These are phyloP conservation scores for Vitis vinifera DNA, from an alignment of 164 flowering plant genomes.

Conservation along the genomic window ASM3070453v1 NC_081808.1:3309001-3309500, in stretches of 20 bases:
- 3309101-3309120: background rate
- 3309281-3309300: constrained; percentile 6
- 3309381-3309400: background rate
- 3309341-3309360: background rate
- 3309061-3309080: background rate
- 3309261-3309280: constrained; percentile 99
- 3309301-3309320: too few relatives aligned
- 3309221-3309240: constrained; percentile 85
- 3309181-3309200: constrained; percentile 80
- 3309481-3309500: constrained; percentile 97
- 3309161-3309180: constrained; percentile 77
- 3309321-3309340: background rate
- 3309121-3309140: background rate
- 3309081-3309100: background rate
- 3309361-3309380: background rate
- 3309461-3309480: constrained; percentile 92
- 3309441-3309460: constrained; percentile 79
- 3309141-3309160: constrained; percentile 38
- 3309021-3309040: background rate
- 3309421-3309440: background rate
- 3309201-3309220: constrained; percentile 84
- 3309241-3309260: constrained; percentile 90
- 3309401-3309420: background rate
- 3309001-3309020: background rate
- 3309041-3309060: background rate